Conservation (phyloP, 2,329 filamentous ascomycete species). For the Emergomyces orientalis region DNA sequence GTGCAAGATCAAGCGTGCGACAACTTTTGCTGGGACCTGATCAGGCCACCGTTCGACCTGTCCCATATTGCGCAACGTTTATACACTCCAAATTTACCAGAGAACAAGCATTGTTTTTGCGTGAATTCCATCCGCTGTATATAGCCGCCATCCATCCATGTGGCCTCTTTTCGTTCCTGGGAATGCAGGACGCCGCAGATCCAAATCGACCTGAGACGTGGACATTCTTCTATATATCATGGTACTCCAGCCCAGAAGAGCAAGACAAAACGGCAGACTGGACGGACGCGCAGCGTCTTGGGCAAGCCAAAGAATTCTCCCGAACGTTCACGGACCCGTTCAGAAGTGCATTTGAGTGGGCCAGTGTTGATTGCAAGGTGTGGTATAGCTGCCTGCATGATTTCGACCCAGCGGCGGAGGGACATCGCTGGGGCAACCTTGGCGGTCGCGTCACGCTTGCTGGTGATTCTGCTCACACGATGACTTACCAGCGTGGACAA, state of each 20-base stretch:
- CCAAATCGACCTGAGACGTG: constrained; percentile 21
- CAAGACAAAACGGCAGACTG: constrained; percentile 2
- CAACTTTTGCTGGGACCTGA: constrained; percentile 39
- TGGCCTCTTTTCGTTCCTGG: constrained; percentile 39
- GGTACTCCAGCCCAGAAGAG: constrained; percentile 15
- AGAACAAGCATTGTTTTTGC: constrained; percentile 38
- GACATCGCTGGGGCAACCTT: constrained; percentile 19
- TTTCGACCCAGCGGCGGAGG: constrained; percentile 19
- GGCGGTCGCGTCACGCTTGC: constrained; percentile 19
- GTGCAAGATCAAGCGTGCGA: constrained; percentile 58
- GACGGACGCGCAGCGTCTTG: constrained; percentile 16
- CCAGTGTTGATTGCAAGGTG: constrained; percentile 16
- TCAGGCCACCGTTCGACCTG: constrained; percentile 25
- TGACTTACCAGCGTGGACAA: constrained; percentile 21
- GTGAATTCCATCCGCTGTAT: constrained; percentile 39
- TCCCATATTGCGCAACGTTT: constrained; percentile 40
- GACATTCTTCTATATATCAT: constrained; percentile 21
- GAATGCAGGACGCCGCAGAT: constrained; percentile 23
- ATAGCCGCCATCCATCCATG: constrained; percentile 37
- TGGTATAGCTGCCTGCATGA: constrained; percentile 15
- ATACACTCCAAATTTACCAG: constrained; percentile 35
- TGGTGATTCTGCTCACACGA: constrained; percentile 21
- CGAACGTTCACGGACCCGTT: constrained; percentile 19
- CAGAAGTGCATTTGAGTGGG: constrained; percentile 20
- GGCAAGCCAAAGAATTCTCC: constrained; percentile 18